phyloP scores from a whole-genome alignment of 1,284 basidiomycete species.

The Leccinum olivaceoglutinosum region DNA sequence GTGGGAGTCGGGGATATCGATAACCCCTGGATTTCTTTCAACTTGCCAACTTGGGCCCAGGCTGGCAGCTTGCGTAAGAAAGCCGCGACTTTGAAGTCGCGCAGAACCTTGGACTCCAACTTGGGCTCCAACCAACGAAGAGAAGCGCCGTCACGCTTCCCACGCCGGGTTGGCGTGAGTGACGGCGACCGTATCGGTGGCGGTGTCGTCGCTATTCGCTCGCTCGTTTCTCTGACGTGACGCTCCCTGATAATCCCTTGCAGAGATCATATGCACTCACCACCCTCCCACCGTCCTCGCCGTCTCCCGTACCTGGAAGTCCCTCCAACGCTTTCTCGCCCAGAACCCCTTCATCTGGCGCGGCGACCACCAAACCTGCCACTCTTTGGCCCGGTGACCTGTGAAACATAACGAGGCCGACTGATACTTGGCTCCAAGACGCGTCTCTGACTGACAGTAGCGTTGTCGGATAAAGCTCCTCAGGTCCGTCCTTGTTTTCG shows the following conservation, averaged over 20 bases:
- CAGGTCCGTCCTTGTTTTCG: slow-evolving; percentile 11
- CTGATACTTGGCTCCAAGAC: background rate
- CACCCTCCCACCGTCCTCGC: slow-evolving; percentile 40
- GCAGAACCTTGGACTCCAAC: too few relatives aligned
- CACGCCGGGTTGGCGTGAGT: too few relatives aligned
- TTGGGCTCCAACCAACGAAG: too few relatives aligned
- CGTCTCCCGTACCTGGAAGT: slow-evolving; percentile 39
- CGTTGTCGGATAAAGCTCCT: slow-evolving; percentile 18
- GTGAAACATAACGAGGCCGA: slow-evolving; percentile 34
- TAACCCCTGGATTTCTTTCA: too few relatives aligned
- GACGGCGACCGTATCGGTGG: too few relatives aligned
- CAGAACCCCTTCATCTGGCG: slow-evolving; percentile 40
- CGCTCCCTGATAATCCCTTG: slow-evolving; percentile 36
- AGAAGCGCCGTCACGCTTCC: too few relatives aligned
- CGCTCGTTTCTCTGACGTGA: slow-evolving; percentile 9
- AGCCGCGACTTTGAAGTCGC: too few relatives aligned
- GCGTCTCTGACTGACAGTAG: slow-evolving; percentile 10
- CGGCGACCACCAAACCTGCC: slow-evolving; percentile 28
- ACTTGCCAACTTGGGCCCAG: too few relatives aligned
- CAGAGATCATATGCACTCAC: slow-evolving; percentile 35
- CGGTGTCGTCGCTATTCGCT: too few relatives aligned
- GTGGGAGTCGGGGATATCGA: too few relatives aligned
- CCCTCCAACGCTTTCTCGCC: slow-evolving; percentile 35
- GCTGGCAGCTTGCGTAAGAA: too few relatives aligned
- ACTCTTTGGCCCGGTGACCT: slow-evolving; percentile 26